phyloP scores from a whole-genome alignment of 176 grass and related monocot genomes.

The Lolium perenne region DNA sequence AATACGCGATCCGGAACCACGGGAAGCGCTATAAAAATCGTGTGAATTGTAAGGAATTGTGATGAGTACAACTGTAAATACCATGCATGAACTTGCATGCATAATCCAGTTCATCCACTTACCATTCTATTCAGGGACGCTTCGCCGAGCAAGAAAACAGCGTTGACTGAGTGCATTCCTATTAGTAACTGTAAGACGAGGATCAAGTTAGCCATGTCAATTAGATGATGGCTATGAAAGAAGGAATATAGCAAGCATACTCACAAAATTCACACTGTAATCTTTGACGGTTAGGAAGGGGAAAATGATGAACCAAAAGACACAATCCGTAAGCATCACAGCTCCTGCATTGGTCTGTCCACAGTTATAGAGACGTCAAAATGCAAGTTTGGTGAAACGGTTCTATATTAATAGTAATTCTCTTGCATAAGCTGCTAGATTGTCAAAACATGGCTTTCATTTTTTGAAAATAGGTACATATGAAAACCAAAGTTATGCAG shows the following conservation, averaged over 20 bases:
- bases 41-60: conserved; percentile 5
- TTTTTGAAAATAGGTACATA: neutral
- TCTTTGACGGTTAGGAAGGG: conserved; percentile 88
- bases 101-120: conserved; percentile 17
- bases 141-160: conserved; percentile 88
- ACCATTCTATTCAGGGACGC: conserved; percentile 86
- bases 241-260: conserved; percentile 11
- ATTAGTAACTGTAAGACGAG: conserved; percentile 60
- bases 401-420: neutral
- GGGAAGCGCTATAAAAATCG: conserved; percentile 64
- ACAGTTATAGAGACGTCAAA: conserved; percentile 33
- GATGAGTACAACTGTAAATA: neutral
- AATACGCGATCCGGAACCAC: conserved; percentile 90
- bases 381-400: neutral
- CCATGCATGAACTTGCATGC: neutral
- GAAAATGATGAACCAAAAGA: conserved; percentile 99
- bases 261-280: conserved; percentile 86
- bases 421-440: neutral
- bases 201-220: neutral
- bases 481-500: neutral
- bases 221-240: neutral
- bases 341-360: conserved; percentile 91
- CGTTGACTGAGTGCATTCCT: conserved; percentile 93
- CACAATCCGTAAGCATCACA: conserved; percentile 92
- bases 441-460: neutral